Conservation (phyloP, 176 grass and related monocot species). For the Poa pratensis region DNA sequence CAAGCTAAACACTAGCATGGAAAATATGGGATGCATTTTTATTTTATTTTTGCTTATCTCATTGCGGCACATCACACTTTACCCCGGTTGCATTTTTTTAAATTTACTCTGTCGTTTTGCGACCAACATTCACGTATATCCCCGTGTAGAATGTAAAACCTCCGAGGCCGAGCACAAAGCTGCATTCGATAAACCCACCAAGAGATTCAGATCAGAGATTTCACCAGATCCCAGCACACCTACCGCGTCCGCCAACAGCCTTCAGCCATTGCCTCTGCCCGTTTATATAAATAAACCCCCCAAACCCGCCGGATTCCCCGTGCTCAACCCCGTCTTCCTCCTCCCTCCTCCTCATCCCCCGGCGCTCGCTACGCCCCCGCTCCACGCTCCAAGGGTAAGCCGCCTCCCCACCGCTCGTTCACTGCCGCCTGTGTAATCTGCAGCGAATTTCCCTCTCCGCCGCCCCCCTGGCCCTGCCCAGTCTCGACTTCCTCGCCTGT, state of each 20-base stretch:
- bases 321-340: slow-evolving; percentile 24
- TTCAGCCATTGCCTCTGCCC: no score
- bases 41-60: no score
- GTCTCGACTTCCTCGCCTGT: background rate
- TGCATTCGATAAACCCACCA: background rate
- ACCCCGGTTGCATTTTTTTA: no score
- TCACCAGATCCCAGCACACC: slow-evolving; percentile 10
- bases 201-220: background rate
- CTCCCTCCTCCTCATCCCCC: background rate
- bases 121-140: no score
- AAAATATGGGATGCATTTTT: no score
- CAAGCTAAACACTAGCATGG: no score
- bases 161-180: no score
- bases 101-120: no score
- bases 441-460: background rate
- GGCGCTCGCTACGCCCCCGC: slow-evolving; percentile 33
- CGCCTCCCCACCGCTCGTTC: slow-evolving; percentile 27
- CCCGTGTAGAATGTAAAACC: no score
- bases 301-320: slow-evolving; percentile 7
- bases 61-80: no score
- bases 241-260: background rate
- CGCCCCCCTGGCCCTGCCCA: background rate
- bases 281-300: slow-evolving; percentile 46
- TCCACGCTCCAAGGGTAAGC: slow-evolving; percentile 47
- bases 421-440: background rate